phyloP scores from a whole-genome alignment of 768 basidiomycete genomes.

The Lactarius hatsudake region DNA sequence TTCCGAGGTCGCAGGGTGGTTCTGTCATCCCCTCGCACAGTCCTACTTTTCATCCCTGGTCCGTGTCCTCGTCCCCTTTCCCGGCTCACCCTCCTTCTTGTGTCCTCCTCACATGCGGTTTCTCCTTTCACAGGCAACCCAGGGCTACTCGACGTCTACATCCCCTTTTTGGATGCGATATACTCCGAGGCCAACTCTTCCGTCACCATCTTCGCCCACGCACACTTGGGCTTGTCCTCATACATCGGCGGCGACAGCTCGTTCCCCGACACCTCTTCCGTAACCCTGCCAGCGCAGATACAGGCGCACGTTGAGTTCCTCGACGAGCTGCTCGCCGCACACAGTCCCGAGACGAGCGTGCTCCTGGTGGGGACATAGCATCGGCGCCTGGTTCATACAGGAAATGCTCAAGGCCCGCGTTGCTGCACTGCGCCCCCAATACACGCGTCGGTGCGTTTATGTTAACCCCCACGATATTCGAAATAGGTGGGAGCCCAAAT shows the following conservation, averaged over 20 bases:
- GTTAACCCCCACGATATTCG: conserved; percentile 67
- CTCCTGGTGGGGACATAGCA: conserved; percentile 65
- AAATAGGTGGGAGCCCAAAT: conserved; percentile 64
- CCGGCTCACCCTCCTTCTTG: too few species aligned
- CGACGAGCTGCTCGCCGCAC: conserved; percentile 64
- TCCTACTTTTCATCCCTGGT: conserved; percentile 26
- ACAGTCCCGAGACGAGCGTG: conserved; percentile 39
- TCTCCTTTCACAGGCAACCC: conserved; percentile 44
- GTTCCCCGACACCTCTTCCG: conserved; percentile 2
- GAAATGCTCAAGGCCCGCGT: conserved; percentile 58
- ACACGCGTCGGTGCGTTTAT: conserved; percentile 45
- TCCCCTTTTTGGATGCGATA: conserved; percentile 56
- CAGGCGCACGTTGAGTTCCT: conserved; percentile 35
- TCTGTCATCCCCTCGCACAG: conserved; percentile 1
- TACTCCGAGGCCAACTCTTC: conserved; percentile 33
- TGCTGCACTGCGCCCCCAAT: conserved; percentile 41
- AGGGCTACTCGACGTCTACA: conserved; percentile 67
- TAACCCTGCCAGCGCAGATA: conserved; percentile 19
- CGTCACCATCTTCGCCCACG: conserved; percentile 58
- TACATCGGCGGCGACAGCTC: conserved; percentile 48
- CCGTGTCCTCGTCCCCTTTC: too few species aligned
- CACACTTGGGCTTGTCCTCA: conserved; percentile 32
- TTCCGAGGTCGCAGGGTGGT: conserved; percentile 7
- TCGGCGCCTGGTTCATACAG: conserved; percentile 64
- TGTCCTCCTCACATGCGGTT: too few species aligned